A percentile compares a stretch with the other conserved stretches of the same genome.
phyloP scores from a whole-genome alignment of 2,329 filamentous ascomycete genomes.

The Huntiella decipiens region DNA sequence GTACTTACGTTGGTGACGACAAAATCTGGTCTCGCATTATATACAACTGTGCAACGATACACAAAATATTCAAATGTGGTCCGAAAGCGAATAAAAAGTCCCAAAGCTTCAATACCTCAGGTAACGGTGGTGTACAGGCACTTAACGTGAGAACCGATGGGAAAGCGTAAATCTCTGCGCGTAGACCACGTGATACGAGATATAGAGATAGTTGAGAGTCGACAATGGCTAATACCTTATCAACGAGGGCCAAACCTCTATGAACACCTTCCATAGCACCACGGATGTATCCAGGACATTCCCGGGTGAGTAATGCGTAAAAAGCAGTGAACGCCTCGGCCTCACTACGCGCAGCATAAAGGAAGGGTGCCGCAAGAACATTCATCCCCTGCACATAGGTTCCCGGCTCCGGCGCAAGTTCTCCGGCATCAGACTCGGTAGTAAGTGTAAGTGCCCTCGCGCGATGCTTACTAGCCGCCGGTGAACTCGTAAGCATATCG shows the following conservation, averaged over 20 bases:
- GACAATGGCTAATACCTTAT: constrained; percentile 78
- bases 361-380: constrained; percentile 82
- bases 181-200: constrained; percentile 68
- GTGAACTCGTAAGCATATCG: constrained; percentile 10
- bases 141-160: constrained; percentile 86
- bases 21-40: constrained; percentile 72
- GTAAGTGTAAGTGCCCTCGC: constrained; percentile 40
- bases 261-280: constrained; percentile 97
- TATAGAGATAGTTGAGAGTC: constrained; percentile 75
- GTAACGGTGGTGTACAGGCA: constrained; percentile 84
- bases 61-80: constrained; percentile 82
- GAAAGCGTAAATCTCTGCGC: constrained; percentile 91
- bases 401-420: constrained; percentile 44
- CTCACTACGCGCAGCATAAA: constrained; percentile 88
- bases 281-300: constrained; percentile 84
- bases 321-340: constrained; percentile 88
- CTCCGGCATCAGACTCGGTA: constrained; percentile 36
- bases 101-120: constrained; percentile 85
- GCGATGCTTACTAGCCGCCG: constrained; percentile 25
- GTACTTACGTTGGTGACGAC: constrained; percentile 55
- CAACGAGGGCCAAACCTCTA: constrained; percentile 73
- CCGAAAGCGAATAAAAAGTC: constrained; percentile 96
- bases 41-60: constrained; percentile 87
- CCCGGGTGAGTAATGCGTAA: constrained; percentile 65
- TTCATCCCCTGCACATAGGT: constrained; percentile 99